Percentiles rank a stretch among this genome's conserved stretches.
These are phyloP conservation scores for Beauveria brongniartii DNA, from an alignment of 2,329 filamentous ascomycete species.

Conservation along the genomic window DNA sequence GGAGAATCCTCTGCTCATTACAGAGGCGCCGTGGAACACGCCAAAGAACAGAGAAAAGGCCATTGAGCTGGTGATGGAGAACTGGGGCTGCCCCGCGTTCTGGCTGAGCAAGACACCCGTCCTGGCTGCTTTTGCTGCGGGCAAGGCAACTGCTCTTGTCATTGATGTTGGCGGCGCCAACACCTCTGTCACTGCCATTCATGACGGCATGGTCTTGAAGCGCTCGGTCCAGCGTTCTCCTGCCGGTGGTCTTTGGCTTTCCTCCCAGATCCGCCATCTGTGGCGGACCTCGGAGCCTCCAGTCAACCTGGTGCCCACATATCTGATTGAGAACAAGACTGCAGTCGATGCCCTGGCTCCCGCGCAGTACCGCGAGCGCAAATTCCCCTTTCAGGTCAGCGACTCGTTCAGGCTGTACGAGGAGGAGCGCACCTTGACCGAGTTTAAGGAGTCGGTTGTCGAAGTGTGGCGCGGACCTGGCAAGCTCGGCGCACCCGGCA, in stretches of 20 bases:
- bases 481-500: slow-evolving; percentile 54
- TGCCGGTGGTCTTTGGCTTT: slow-evolving; percentile 83
- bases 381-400: slow-evolving; percentile 53
- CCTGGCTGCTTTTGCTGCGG: slow-evolving; percentile 81
- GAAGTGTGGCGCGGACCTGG: slow-evolving; percentile 84
- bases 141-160: slow-evolving; percentile 87
- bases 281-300: slow-evolving; percentile 63
- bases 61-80: slow-evolving; percentile 95
- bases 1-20: slow-evolving; percentile 88
- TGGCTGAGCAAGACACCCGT: slow-evolving; percentile 87
- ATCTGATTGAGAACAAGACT: slow-evolving; percentile 78
- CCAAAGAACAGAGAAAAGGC: slow-evolving; percentile 84
- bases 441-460: slow-evolving; percentile 97
- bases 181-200: slow-evolving; percentile 81
- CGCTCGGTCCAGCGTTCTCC: slow-evolving; percentile 81
- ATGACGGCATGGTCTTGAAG: slow-evolving; percentile 91
- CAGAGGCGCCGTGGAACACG: slow-evolving; percentile 88
- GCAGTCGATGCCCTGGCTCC: slow-evolving; percentile 80
- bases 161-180: slow-evolving; percentile 86
- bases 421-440: slow-evolving; percentile 86
- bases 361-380: slow-evolving; percentile 65
- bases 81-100: slow-evolving; percentile 90
- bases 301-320: slow-evolving; percentile 73
- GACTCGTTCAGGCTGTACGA: slow-evolving; percentile 74
- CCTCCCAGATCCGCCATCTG: slow-evolving; percentile 74